Percentiles rank a stretch among this genome's conserved stretches.
Conservation (phyloP, 2,329 filamentous ascomycete genomes). For the Cordyceps fumosorosea region DNA sequence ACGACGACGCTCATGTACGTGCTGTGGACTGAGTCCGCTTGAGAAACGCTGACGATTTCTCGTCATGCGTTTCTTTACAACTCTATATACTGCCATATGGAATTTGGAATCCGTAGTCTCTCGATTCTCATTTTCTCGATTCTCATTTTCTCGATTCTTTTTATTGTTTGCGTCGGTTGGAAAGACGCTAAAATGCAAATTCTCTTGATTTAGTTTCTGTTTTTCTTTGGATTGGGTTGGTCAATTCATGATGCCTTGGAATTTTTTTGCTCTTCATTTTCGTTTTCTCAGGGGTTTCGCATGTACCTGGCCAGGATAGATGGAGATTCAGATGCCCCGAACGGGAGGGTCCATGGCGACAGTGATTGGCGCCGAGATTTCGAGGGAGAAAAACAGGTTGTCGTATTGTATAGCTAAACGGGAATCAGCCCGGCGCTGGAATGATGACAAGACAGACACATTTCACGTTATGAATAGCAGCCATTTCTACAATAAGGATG, state of each 20-base stretch:
- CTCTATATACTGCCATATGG: neutral
- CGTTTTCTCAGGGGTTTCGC: neutral
- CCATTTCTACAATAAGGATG: neutral
- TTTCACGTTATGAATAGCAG: neutral
- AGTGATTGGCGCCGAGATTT: neutral
- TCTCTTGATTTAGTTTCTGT: neutral
- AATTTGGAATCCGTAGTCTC: too few species aligned
- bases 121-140: neutral
- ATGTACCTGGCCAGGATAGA: neutral
- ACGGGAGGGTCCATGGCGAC: neutral
- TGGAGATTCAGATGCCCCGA: neutral
- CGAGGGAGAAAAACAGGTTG: neutral
- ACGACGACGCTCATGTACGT: constrained; percentile 11
- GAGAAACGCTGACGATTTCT: neutral
- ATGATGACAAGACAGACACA: neutral
- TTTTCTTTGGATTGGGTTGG: neutral
- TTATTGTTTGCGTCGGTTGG: neutral
- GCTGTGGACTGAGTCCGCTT: constrained; percentile 1
- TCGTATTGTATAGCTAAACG: neutral
- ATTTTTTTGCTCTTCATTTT: neutral
- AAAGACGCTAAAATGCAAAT: neutral
- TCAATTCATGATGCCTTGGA: neutral
- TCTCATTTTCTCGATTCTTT: neutral
- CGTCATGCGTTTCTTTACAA: neutral
- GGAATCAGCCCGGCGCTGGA: neutral